Conservation (phyloP, 805 yeast genomes). For the Pichia ethanolica region DNA sequence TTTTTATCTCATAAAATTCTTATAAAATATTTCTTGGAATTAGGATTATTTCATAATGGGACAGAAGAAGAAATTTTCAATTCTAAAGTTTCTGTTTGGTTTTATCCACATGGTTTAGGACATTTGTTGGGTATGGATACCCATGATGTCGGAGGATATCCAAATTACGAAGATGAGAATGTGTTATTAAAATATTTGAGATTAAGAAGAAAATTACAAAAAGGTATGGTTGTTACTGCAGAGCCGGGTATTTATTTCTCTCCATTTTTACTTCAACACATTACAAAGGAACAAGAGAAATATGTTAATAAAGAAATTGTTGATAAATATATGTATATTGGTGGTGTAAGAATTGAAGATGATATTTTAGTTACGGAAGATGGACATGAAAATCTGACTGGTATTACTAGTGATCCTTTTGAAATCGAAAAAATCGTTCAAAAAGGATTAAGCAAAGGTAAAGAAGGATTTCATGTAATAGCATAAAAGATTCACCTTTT, state of each 20-base stretch:
- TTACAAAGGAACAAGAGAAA: slow-evolving; percentile 35
- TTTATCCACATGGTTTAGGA: slow-evolving; percentile 95
- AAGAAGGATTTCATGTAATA: slow-evolving; percentile 51
- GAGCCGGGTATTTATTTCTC: slow-evolving; percentile 95
- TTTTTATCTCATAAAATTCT: slow-evolving; percentile 70
- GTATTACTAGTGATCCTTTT: slow-evolving; percentile 76
- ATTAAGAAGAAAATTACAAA: slow-evolving; percentile 61
- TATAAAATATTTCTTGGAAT: slow-evolving; percentile 57
- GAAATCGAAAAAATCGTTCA: slow-evolving; percentile 75
- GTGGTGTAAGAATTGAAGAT: slow-evolving; percentile 97
- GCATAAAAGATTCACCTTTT: slow-evolving; percentile 5
- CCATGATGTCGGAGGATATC: slow-evolving; percentile 88
- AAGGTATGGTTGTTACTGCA: slow-evolving; percentile 83
- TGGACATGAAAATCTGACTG: slow-evolving; percentile 78
- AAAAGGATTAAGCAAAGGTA: slow-evolving; percentile 50
- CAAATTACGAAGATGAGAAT: slow-evolving; percentile 81
- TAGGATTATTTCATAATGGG: slow-evolving; percentile 67
- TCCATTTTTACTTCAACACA: slow-evolving; percentile 58
- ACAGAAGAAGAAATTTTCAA: slow-evolving; percentile 57
- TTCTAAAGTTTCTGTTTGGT: slow-evolving; percentile 65
- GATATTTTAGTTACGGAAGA: slow-evolving; percentile 70
- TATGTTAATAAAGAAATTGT: slow-evolving; percentile 60
- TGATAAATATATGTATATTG: slow-evolving; percentile 75
- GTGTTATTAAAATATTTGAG: slow-evolving; percentile 72
- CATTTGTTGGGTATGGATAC: slow-evolving; percentile 92